Evolutionary conservation across 495 filamentous ascomycete genomes (phyloP).

Genomic region (Trichoderma reesei): DNA sequence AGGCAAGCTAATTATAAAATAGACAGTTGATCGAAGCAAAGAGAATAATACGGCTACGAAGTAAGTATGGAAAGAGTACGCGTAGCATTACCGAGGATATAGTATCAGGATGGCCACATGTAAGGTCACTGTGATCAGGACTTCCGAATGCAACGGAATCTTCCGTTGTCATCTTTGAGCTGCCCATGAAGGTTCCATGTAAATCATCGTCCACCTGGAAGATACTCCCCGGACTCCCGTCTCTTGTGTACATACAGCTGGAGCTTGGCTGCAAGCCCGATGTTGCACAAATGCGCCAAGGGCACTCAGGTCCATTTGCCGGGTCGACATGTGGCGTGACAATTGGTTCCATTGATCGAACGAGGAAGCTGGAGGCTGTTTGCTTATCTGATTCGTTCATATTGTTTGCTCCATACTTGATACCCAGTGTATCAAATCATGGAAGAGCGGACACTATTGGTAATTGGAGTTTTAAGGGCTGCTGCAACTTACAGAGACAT

Average conservation of each 20-base stretch:
- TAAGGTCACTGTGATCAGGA: too few species aligned
- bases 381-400: neutral
- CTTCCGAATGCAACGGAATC: too few species aligned
- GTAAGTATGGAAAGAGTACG: neutral
- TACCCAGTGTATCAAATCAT: neutral
- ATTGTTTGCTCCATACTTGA: neutral
- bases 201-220: neutral
- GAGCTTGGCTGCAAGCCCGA: neutral
- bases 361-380: neutral
- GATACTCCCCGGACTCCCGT: neutral
- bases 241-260: neutral
- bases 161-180: too few species aligned
- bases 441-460: neutral
- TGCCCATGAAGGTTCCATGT: too few species aligned
- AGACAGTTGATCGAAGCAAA: too few species aligned
- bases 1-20: too few species aligned
- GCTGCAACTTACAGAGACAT: too few species aligned
- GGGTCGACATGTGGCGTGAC: neutral
- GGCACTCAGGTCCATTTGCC: neutral
- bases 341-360: neutral
- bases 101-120: too few species aligned
- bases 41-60: too few species aligned
- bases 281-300: neutral
- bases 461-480: neutral
- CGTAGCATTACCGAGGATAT: too few species aligned